Base-by-base conservation (phyloP, 192 early-diverging fungal genomes). In the Dispira parvispora region DNA sequence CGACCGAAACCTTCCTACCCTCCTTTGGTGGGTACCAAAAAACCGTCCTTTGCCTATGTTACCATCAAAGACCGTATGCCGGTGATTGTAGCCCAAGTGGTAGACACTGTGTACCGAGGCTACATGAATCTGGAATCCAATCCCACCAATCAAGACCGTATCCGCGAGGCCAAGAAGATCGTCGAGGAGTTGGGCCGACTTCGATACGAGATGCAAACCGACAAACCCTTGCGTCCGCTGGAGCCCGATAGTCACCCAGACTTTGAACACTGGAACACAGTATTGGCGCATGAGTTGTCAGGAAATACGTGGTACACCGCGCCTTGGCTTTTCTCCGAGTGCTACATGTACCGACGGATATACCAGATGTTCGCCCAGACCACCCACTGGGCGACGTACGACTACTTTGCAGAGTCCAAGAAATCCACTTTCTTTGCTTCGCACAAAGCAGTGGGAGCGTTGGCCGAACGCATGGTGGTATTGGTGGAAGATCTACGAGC, bases 311-410 rank as follows among this genome's bases (percentile, higher is more conserved):
- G 90, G 89, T 88, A 81, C 71, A 70, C 75, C 14, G 75, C 81
- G 8, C 75, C 90, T 8, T 96, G 90, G 82, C 75, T 96, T 6
- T 84, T 88, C 56, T 75, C 79, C 62, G 93, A 96, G 69, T 86
- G 90, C 65, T 89, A 87, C 64, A 75, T 96, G 70, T 91, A 91
- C 66, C 75, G 87, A 23, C 76, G 83, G 42, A 70, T 92, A 49
- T 80, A 72, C 26, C 77, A 84, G 32, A 65, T 75, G 10, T 85
- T 89, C 64, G 72, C 76, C 32, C 46, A 61, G 0, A 78, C 80
- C 3, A 62, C 64, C 28, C 55, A 80, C 54, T 90, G 89, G 87
- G 44, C 52, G n/a, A 63, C 71, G 16, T 85, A 80, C 62, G 92
- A 96, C 70, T 80, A 80, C 23, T 96, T 93, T 67, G 74, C 73